Conservation (phyloP, 164 flowering plant genomes). For the Paratinospora sagittata region DNA sequence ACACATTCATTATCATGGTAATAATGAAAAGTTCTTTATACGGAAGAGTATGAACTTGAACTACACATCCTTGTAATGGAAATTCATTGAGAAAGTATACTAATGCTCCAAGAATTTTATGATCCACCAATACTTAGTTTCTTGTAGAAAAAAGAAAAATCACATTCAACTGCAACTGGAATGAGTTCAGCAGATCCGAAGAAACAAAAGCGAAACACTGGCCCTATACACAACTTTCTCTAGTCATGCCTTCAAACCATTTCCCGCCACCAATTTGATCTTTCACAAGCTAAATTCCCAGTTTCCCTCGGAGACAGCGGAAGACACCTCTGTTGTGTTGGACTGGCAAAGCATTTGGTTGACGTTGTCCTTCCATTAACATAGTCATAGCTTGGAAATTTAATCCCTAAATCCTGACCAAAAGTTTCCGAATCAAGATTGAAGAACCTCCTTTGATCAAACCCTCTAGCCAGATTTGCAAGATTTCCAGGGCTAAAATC, state of each 20-base stretch:
- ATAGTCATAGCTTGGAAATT: slow-evolving; percentile 39
- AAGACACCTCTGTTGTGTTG: slow-evolving; percentile 32
- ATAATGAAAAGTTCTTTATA: no score
- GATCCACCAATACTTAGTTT: no score
- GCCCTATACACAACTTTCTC: slow-evolving; percentile 28
- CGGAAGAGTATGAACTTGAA: no score
- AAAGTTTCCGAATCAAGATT: slow-evolving; percentile 30
- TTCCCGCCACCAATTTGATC: slow-evolving; percentile 31
- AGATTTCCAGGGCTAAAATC: slow-evolving; percentile 29
- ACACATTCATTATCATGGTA: no score
- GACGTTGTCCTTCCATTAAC: slow-evolving; percentile 41
- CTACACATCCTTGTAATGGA: no score
- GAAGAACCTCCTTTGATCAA: slow-evolving; percentile 25
- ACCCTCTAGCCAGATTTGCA: slow-evolving; percentile 21
- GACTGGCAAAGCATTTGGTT: slow-evolving; percentile 35
- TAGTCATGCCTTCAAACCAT: slow-evolving; percentile 36
- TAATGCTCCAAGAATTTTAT: no score
- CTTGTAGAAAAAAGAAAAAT: no score
- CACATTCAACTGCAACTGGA: no score
- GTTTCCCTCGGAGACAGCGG: slow-evolving; percentile 40
- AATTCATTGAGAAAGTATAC: no score
- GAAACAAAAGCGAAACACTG: no score
- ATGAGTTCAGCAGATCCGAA: no score
- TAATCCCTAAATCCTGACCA: slow-evolving; percentile 35
- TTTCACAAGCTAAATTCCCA: slow-evolving; percentile 27